Evolutionary conservation across 495 filamentous ascomycete species (phyloP).

Genomic region (Massariosphaeria phaeospora): DNA sequence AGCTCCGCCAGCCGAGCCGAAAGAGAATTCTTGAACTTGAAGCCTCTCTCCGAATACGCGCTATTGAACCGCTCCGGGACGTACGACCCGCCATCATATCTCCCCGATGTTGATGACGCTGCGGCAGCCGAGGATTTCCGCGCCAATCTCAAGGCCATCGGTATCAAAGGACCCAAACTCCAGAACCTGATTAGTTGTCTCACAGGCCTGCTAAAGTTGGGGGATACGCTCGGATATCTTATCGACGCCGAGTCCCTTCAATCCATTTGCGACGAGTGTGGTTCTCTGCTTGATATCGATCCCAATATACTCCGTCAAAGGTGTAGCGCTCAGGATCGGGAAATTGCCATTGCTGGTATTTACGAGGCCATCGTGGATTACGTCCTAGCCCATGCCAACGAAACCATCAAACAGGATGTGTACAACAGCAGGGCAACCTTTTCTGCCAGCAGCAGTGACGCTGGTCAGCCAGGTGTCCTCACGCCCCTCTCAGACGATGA

Average conservation of each 20-base stretch:
- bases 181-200: slow-evolving; percentile 77
- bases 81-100: slow-evolving; percentile 79
- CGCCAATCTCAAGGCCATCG: slow-evolving; percentile 73
- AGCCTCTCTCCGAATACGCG: slow-evolving; percentile 69
- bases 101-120: slow-evolving; percentile 88
- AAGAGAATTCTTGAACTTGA: slow-evolving; percentile 82
- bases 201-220: slow-evolving; percentile 83
- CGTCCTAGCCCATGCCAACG: slow-evolving; percentile 84
- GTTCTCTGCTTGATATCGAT: slow-evolving; percentile 77
- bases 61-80: slow-evolving; percentile 78
- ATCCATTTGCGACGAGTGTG: slow-evolving; percentile 83
- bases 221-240: slow-evolving; percentile 78
- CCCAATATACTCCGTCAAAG: slow-evolving; percentile 75
- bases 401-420: slow-evolving; percentile 76
- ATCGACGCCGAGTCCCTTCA: slow-evolving; percentile 84
- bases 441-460: slow-evolving; percentile 58
- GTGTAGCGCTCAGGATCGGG: slow-evolving; percentile 76
- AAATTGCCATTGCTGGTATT: slow-evolving; percentile 73
- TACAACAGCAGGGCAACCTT: slow-evolving; percentile 54
- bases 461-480: slow-evolving; percentile 46
- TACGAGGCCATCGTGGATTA: slow-evolving; percentile 96
- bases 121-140: slow-evolving; percentile 92
- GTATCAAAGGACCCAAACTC: slow-evolving; percentile 79
- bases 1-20: slow-evolving; percentile 85
- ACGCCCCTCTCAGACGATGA: slow-evolving; percentile 63